These are phyloP conservation scores for Domatiomyces globalis DNA, from an alignment of 2,329 filamentous ascomycete genomes.

Conservation along the genomic window DNA sequence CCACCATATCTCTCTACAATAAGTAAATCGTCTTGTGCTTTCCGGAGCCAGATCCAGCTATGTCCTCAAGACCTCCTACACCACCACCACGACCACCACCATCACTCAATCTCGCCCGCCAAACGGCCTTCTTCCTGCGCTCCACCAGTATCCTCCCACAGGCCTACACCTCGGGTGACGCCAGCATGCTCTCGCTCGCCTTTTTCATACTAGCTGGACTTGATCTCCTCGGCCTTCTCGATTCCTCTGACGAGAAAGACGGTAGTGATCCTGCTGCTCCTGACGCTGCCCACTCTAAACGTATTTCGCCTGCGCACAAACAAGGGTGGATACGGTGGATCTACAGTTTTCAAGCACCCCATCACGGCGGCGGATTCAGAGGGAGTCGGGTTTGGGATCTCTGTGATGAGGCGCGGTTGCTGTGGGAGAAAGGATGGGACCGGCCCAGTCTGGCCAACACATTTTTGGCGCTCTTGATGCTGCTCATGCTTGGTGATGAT, in stretches of 20 bases:
- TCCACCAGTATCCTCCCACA: conserved; percentile 46
- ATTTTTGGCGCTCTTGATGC: conserved; percentile 67
- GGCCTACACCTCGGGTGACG: conserved; percentile 76
- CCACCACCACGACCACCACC: not conserved
- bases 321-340: conserved; percentile 58
- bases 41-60: not conserved
- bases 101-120: not conserved
- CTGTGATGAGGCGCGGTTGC: not conserved
- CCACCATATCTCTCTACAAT: not conserved
- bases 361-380: conserved; percentile 62
- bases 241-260: not conserved
- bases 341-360: conserved; percentile 66
- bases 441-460: conserved; percentile 77
- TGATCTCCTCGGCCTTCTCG: conserved; percentile 54
- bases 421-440: conserved; percentile 37
- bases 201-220: conserved; percentile 81
- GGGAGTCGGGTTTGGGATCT: conserved; percentile 29
- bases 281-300: not conserved
- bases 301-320: conserved; percentile 32
- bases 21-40: no score
- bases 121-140: not conserved
- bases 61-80: not conserved
- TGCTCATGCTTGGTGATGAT: conserved; percentile 53
- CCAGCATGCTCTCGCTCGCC: conserved; percentile 74
- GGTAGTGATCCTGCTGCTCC: not conserved